Conservation (phyloP, 768 basidiomycete genomes). For the Russula sp. region DNA sequence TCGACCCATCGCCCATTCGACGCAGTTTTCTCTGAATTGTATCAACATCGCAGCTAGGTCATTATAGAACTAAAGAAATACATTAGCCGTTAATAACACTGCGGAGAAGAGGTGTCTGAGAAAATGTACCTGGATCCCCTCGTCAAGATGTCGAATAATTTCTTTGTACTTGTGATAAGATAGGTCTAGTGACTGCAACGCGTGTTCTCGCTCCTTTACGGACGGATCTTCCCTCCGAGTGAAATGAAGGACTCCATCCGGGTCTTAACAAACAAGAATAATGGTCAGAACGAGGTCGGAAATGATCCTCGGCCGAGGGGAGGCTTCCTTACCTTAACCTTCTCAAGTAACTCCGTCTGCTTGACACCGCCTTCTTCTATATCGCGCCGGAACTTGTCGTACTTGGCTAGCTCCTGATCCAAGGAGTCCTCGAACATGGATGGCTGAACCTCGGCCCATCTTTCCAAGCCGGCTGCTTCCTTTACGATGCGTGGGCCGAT, state of each 20-base stretch:
- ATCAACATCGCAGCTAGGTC: slow-evolving; percentile 69
- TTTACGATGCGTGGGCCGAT: slow-evolving; percentile 64
- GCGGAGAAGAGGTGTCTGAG: neutral
- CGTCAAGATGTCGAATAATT: slow-evolving; percentile 78
- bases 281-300: neutral
- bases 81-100: neutral
- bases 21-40: slow-evolving; percentile 73
- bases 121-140: slow-evolving; percentile 71
- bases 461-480: slow-evolving; percentile 63
- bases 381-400: slow-evolving; percentile 57
- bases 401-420: slow-evolving; percentile 76
- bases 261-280: slow-evolving; percentile 44
- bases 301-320: neutral
- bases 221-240: slow-evolving; percentile 71
- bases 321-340: slow-evolving; percentile 57
- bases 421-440: slow-evolving; percentile 86
- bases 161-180: slow-evolving; percentile 89
- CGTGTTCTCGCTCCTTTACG: slow-evolving; percentile 77
- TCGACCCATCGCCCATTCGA: slow-evolving; percentile 67
- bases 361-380: slow-evolving; percentile 56
- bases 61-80: slow-evolving; percentile 77
- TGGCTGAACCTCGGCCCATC: slow-evolving; percentile 67
- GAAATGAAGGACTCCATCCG: slow-evolving; percentile 71
- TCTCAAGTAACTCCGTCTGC: slow-evolving; percentile 63
- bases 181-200: slow-evolving; percentile 76